phyloP scores from a whole-genome alignment of 257 asterid species.

The Solanum pimpinellifolium region DNA sequence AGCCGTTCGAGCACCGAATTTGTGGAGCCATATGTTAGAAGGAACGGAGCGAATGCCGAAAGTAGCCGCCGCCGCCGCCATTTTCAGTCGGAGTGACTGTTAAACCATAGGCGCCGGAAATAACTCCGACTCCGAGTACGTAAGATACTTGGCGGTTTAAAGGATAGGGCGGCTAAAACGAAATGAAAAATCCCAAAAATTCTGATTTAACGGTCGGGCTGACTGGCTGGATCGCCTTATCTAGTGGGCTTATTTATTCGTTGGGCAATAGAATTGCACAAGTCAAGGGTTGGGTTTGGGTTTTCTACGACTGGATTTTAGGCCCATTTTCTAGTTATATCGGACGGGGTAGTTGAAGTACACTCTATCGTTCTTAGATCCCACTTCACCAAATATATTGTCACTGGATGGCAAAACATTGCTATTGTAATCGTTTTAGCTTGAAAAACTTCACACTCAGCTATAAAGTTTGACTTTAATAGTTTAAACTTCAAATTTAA shows the following conservation, averaged over 20 bases:
- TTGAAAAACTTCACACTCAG: background rate
- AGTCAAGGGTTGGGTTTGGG: background rate
- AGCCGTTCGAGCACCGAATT: conserved; percentile 11
- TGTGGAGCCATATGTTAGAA: conserved; percentile 33
- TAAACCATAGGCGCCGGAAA: background rate
- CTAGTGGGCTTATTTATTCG: background rate
- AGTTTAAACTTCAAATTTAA: too few relatives aligned
- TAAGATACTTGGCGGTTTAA: background rate
- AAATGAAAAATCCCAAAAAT: background rate
- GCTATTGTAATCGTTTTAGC: background rate
- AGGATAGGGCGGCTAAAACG: background rate
- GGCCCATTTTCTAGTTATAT: background rate
- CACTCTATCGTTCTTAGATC: background rate
- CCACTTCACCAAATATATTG: background rate
- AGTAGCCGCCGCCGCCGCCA: conserved; percentile 20
- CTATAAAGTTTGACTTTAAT: too few relatives aligned
- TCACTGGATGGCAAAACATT: background rate
- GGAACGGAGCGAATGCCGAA: conserved; percentile 35
- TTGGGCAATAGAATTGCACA: background rate
- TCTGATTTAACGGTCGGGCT: background rate
- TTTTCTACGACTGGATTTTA: background rate
- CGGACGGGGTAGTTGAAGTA: accelerated
- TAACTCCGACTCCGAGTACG: background rate
- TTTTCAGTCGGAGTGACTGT: conserved; percentile 6
- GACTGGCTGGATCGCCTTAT: background rate